Percentiles rank a stretch among this genome's conserved stretches.
Evolutionary conservation across 805 yeast species (phyloP).

Genomic region (Saturnispora diversa): DNA sequence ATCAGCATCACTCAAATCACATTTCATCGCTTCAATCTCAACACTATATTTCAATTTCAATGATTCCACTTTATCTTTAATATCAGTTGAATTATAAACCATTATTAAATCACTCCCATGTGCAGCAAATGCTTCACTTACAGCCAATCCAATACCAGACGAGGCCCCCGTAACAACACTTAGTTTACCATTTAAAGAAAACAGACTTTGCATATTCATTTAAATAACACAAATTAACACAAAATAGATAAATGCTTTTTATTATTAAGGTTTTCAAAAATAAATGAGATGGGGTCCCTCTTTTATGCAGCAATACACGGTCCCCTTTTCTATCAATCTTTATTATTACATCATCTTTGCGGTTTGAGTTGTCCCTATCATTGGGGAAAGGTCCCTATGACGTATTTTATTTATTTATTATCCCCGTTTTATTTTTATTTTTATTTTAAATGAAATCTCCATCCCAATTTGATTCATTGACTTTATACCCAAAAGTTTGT

Average conservation of each 20-base stretch:
- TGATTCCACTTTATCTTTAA: constrained; percentile 12
- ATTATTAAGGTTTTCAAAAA: too few relatives aligned
- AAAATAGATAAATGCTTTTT: neutral
- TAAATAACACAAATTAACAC: neutral
- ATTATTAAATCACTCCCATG: constrained; percentile 40
- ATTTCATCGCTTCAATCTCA: constrained; percentile 20
- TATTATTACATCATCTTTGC: too few relatives aligned
- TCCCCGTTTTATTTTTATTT: too few relatives aligned
- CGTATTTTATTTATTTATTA: neutral
- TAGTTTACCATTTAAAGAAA: constrained; percentile 35
- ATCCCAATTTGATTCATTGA: constrained; percentile 5
- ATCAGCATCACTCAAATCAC: constrained; percentile 28
- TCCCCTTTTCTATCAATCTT: too few relatives aligned
- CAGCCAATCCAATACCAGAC: constrained; percentile 49
- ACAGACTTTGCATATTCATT: constrained; percentile 16
- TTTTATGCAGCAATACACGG: too few relatives aligned
- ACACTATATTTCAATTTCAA: constrained; percentile 14
- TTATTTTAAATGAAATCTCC: constrained; percentile 1
- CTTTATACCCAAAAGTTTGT: neutral
- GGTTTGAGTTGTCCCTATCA: too few relatives aligned
- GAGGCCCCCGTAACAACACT: constrained; percentile 49
- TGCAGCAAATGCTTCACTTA: constrained; percentile 44
- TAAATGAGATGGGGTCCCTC: too few relatives aligned
- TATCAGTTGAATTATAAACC: constrained; percentile 27
- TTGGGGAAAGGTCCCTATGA: neutral